phyloP scores from a whole-genome alignment of 495 filamentous ascomycete species.

The Hypoxylon fuscum region DNA sequence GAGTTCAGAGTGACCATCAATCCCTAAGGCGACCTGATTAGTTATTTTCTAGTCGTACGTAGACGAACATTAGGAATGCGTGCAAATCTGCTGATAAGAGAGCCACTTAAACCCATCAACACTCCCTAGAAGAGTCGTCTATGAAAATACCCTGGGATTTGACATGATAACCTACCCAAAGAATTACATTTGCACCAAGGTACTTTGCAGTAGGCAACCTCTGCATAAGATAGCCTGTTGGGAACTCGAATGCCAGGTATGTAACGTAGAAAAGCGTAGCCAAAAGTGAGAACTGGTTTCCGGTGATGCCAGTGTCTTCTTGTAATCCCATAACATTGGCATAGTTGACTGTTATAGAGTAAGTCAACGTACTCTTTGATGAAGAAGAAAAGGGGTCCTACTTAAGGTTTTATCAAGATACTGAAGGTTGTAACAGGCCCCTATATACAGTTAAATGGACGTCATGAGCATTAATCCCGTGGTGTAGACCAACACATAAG shows the following conservation, averaged over 20 bases:
- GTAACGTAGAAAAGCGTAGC: conserved; percentile 39
- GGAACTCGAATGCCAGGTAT: conserved; percentile 46
- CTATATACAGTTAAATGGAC: conserved; percentile 6
- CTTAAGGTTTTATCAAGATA: conserved; percentile 41
- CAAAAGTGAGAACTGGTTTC: conserved; percentile 34
- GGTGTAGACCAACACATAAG: conserved; percentile 30
- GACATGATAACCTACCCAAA: conserved; percentile 47
- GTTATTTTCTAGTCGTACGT: too few relatives aligned
- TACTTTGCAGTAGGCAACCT: conserved; percentile 66
- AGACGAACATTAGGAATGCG: too few relatives aligned
- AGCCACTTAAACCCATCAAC: too few relatives aligned
- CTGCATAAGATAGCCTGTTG: conserved; percentile 64
- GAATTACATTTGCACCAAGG: conserved; percentile 63
- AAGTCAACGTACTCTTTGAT: not conserved
- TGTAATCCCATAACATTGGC: conserved; percentile 41
- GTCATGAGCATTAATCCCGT: not conserved
- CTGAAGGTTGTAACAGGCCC: conserved; percentile 38
- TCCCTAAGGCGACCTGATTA: conserved; percentile 15
- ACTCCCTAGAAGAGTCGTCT: too few relatives aligned
- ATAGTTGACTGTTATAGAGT: conserved; percentile 31
- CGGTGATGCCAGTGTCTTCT: conserved; percentile 35
- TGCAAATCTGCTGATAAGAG: too few relatives aligned
- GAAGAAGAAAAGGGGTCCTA: conserved; percentile 3
- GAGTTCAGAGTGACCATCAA: conserved; percentile 32
- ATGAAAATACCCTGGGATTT: not conserved